Percentiles rank a stretch among this genome's conserved stretches.
Evolutionary conservation across 208 protist species (phyloP).

Genomic region (Spironucleus salmonicida): DNA sequence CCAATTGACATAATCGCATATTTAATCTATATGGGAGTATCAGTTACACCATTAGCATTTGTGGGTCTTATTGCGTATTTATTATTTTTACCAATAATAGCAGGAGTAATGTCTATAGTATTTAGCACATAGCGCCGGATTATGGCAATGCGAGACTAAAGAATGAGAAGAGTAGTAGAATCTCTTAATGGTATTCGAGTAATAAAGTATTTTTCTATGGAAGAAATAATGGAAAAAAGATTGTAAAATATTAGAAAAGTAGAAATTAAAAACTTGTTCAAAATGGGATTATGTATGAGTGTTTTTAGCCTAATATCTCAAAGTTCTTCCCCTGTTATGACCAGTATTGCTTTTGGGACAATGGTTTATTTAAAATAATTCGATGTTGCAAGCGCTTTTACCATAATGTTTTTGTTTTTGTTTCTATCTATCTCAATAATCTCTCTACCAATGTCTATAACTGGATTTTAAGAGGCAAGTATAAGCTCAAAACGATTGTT

Average conservation of each 20-base stretch:
- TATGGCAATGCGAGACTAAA: slow-evolving; percentile 36
- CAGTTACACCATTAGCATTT: slow-evolving; percentile 44
- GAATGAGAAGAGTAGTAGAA: slow-evolving; percentile 48
- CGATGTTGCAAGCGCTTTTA: neutral
- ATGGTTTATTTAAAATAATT: neutral
- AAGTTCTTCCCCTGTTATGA: neutral
- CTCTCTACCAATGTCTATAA: neutral
- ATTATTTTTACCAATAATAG: slow-evolving; percentile 44
- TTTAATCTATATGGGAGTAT: slow-evolving; percentile 42
- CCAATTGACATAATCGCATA: slow-evolving; percentile 48
- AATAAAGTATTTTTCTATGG: slow-evolving; percentile 54
- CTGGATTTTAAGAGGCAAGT: neutral
- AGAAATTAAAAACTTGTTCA: slow-evolving; percentile 12
- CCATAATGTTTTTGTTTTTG: slow-evolving; percentile 18
- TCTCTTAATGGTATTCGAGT: slow-evolving; percentile 50
- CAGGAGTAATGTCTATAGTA: neutral
- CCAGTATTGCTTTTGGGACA: slow-evolving; percentile 6
- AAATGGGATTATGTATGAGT: neutral
- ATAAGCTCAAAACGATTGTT: slow-evolving; percentile 18
- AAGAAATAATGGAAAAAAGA: slow-evolving; percentile 39
- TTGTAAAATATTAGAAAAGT: slow-evolving; percentile 32
- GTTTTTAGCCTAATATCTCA: neutral
- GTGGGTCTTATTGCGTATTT: slow-evolving; percentile 47
- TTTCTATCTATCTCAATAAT: slow-evolving; percentile 4
- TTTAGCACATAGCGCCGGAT: slow-evolving; percentile 11